Conservation (phyloP, 495 filamentous ascomycete species). For the Paragyromitra xinjiangensis region DNA sequence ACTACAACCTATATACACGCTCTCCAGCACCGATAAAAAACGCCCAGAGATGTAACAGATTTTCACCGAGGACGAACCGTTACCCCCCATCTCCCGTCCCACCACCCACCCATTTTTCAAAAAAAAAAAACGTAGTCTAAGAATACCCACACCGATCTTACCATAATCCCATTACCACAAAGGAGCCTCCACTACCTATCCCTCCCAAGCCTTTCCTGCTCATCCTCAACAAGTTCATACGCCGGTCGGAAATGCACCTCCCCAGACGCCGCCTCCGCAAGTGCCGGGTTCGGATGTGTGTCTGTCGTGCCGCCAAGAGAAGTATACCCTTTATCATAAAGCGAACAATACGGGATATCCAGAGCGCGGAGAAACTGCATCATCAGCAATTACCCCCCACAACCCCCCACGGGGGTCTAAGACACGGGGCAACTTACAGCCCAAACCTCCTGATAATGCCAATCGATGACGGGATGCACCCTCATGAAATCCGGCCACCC, state of each 20-base stretch:
- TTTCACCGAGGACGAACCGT: not conserved
- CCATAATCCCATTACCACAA: not conserved
- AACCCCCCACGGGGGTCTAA: conserved; percentile 10
- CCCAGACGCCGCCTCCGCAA: conserved; percentile 61
- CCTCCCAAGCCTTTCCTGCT: conserved; percentile 84
- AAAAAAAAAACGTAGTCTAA: conserved; percentile 3
- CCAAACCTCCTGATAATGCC: conserved; percentile 98
- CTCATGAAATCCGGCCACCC: conserved; percentile 95
- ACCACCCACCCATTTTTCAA: not conserved
- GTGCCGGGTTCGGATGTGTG: conserved; percentile 85
- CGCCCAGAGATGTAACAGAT: conserved; percentile 21
- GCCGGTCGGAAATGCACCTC: conserved; percentile 73
- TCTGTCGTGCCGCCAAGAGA: conserved; percentile 88
- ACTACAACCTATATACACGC: conserved; percentile 15
- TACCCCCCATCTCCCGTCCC: not conserved
- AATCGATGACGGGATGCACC: conserved; percentile 93
- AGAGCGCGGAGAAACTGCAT: conserved; percentile 81
- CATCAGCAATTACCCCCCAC: not conserved
- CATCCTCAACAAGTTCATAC: conserved; percentile 83
- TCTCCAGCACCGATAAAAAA: conserved; percentile 15
- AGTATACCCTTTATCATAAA: conserved; percentile 89
- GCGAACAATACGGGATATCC: conserved; percentile 77
- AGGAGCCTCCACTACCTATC: conserved; percentile 61
- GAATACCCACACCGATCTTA: conserved; percentile 2
- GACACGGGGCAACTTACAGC: conserved; percentile 64